A percentile compares a stretch with the other conserved stretches of the same genome.
These are phyloP conservation scores for Mucor velutinosus DNA, from an alignment of 371 early-diverging fungal genomes.

Conservation along the genomic window DNA sequence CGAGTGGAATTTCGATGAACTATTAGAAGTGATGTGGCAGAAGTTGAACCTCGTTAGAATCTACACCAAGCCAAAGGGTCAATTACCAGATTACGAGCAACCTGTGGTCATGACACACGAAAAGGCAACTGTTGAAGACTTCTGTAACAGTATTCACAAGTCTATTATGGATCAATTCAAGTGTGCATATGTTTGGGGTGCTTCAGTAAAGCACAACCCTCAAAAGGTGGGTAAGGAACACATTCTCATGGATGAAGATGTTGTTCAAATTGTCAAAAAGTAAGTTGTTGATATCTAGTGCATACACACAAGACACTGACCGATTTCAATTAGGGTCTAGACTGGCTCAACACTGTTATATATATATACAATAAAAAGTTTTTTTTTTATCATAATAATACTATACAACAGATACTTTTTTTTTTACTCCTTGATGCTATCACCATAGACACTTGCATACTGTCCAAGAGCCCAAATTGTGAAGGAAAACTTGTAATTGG, in stretches of 20 bases:
- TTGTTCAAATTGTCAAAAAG: constrained; percentile 96
- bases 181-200: constrained; percentile 98
- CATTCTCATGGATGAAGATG: constrained; percentile 95
- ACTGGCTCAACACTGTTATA: not conserved
- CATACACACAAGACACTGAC: not conserved
- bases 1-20: constrained; percentile 99
- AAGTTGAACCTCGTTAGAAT: constrained; percentile 77
- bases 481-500: constrained; percentile 94
- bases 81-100: constrained; percentile 94
- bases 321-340: constrained; percentile 8
- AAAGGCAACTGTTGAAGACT: constrained; percentile 87
- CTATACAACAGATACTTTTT: not conserved
- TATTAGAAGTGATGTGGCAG: constrained; percentile 96
- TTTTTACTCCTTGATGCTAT: constrained; percentile 25
- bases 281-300: constrained; percentile 9
- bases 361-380: not conserved
- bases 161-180: constrained; percentile 95
- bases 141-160: constrained; percentile 98
- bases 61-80: constrained; percentile 99
- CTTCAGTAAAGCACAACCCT: constrained; percentile 97
- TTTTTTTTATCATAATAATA: not conserved
- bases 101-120: constrained; percentile 93
- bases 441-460: constrained; percentile 75
- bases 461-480: constrained; percentile 95
- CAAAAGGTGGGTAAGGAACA: constrained; percentile 99